Conservation (phyloP, 2,329 filamentous ascomycete species). For the Chaetomium olivaceum region DNA sequence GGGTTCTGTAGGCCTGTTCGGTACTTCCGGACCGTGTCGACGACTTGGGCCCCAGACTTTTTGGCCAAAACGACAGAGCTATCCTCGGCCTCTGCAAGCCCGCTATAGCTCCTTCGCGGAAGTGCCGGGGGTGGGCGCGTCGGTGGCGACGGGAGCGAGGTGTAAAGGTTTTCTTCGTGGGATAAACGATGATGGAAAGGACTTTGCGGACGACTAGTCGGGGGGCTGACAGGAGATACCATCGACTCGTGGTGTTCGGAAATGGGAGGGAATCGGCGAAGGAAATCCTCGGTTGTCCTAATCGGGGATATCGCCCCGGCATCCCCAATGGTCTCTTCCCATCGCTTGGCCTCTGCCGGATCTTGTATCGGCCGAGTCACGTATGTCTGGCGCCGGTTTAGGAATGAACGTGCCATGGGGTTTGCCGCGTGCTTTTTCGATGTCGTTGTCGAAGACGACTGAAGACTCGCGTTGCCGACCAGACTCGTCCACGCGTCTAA, state of each 20-base stretch:
- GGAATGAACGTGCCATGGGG: conserved; percentile 34
- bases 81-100: conserved; percentile 54
- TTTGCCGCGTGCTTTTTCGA: conserved; percentile 22
- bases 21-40: conserved; percentile 50
- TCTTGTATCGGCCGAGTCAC: conserved; percentile 67
- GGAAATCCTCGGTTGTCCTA: conserved; percentile 78
- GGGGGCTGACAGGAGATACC: conserved; percentile 43
- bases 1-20: conserved; percentile 76
- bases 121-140: conserved; percentile 67
- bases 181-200: conserved; percentile 26
- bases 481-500: conserved; percentile 83
- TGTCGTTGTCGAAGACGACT: conserved; percentile 41
- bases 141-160: conserved; percentile 58
- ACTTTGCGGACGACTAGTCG: conserved; percentile 14
- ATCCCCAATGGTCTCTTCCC: conserved; percentile 72
- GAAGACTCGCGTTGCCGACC: conserved; percentile 68
- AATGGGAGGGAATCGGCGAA: conserved; percentile 76
- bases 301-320: conserved; percentile 56
- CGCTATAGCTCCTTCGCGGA: conserved; percentile 75
- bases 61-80: conserved; percentile 44
- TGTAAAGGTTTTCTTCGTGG: conserved; percentile 42
- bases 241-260: conserved; percentile 63
- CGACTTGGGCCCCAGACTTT: conserved; percentile 37
- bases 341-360: conserved; percentile 74
- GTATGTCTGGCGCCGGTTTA: conserved; percentile 47